A percentile compares a stretch with the other conserved stretches of the same genome.
phyloP scores from a whole-genome alignment of 306 rosid genomes.

The Dryas alaskensis region DNA sequence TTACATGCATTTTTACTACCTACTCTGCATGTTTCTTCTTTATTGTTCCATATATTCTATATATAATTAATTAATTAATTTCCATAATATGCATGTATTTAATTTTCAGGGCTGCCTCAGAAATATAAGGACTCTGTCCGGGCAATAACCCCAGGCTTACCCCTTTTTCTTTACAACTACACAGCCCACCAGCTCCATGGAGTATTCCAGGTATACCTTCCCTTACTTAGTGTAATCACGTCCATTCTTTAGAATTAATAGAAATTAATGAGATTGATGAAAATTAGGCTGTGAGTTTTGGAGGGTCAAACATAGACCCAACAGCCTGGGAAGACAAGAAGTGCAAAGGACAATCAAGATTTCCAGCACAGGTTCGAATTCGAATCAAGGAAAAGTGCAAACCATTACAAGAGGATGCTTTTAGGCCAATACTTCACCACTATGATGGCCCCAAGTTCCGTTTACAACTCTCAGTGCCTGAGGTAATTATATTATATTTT shows the following conservation, averaged over 20 bases:
- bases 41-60: no score
- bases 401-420: conserved; percentile 29
- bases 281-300: conserved; percentile 31
- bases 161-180: conserved; percentile 33
- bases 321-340: conserved; percentile 33
- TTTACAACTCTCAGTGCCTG: conserved; percentile 29
- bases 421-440: conserved; percentile 28
- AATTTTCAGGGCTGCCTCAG: conserved; percentile 26
- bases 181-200: conserved; percentile 35
- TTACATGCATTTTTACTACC: neutral
- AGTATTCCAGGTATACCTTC: conserved; percentile 27
- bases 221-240: no score
- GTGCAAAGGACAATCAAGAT: conserved; percentile 31
- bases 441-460: conserved; percentile 37
- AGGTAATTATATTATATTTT: conserved; percentile 3
- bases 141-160: conserved; percentile 35
- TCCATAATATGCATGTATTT: neutral
- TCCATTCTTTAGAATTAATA: no score
- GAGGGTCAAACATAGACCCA: conserved; percentile 35
- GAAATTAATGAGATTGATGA: neutral
- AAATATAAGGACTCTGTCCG: conserved; percentile 34
- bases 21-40: no score
- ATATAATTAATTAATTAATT: neutral
- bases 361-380: conserved; percentile 34
- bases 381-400: conserved; percentile 24